Conservation (phyloP, 1,139 yeast genomes). For the Taiozyma sp. region DNA sequence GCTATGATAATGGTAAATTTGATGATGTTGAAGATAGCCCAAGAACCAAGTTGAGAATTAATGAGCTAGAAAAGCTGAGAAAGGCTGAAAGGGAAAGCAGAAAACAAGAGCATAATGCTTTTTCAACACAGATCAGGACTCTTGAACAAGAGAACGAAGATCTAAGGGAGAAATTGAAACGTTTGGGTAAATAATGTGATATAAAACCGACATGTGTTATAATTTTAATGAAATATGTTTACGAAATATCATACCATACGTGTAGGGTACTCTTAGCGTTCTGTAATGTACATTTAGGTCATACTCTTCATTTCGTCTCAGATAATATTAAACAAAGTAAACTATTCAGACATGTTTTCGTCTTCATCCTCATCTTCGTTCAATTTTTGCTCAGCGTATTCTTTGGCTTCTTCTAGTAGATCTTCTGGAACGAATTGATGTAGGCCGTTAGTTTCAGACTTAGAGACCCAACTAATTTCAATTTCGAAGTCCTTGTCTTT, state of each 20-base stretch:
- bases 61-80: conserved; percentile 61
- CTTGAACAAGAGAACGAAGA: conserved; percentile 51
- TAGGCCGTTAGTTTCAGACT: conserved; percentile 70
- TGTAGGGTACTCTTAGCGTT: neutral
- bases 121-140: conserved; percentile 45
- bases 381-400: conserved; percentile 75
- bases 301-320: neutral
- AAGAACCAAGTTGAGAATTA: conserved; percentile 45
- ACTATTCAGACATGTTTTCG: conserved; percentile 27
- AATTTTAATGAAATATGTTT: neutral
- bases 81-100: conserved; percentile 69
- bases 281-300: neutral
- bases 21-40: conserved; percentile 25
- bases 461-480: conserved; percentile 86
- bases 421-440: conserved; percentile 80
- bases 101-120: conserved; percentile 52
- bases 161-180: conserved; percentile 30
- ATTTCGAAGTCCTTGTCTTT: conserved; percentile 96
- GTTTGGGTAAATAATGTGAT: neutral
- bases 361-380: conserved; percentile 65
- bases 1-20: conserved; percentile 12
- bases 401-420: conserved; percentile 75
- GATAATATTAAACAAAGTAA: neutral
- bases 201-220: neutral
- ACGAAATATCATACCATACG: neutral